Conservation (phyloP, 768 basidiomycete genomes). For the Lactarius vividus region DNA sequence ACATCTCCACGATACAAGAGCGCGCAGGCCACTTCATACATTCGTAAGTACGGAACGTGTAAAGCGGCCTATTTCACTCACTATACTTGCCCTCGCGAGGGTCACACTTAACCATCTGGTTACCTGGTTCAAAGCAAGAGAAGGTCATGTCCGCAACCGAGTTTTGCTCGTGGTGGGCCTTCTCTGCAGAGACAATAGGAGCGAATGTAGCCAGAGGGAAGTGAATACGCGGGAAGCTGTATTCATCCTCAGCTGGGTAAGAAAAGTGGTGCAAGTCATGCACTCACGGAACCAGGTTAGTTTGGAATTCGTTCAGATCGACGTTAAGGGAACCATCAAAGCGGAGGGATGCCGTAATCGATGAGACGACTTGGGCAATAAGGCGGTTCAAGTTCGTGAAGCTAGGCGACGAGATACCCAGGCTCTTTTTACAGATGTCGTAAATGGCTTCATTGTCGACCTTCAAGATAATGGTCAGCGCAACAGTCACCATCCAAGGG, state of each 20-base stretch:
- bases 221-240: conserved; percentile 61
- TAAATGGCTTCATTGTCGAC: conserved; percentile 68
- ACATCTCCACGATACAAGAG: conserved; percentile 74
- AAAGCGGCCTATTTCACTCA: conserved; percentile 31
- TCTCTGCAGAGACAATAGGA: conserved; percentile 59
- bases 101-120: conserved; percentile 81
- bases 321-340: conserved; percentile 69
- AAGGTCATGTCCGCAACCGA: conserved; percentile 68
- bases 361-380: conserved; percentile 61
- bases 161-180: conserved; percentile 69
- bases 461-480: conserved; percentile 19
- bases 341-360: conserved; percentile 48
- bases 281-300: conserved; percentile 58
- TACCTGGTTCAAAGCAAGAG: conserved; percentile 73
- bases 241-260: neutral
- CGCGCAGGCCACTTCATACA: conserved; percentile 55
- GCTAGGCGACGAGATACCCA: conserved; percentile 54
- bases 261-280: conserved; percentile 19
- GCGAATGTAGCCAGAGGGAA: conserved; percentile 69
- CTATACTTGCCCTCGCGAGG: conserved; percentile 79
- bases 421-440: conserved; percentile 59
- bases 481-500: neutral
- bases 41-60: neutral
- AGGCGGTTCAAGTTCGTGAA: conserved; percentile 67
- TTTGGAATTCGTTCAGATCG: conserved; percentile 71